phyloP scores from a whole-genome alignment of 2,329 filamentous ascomycete genomes.

The Botrytis sinoallii region DNA sequence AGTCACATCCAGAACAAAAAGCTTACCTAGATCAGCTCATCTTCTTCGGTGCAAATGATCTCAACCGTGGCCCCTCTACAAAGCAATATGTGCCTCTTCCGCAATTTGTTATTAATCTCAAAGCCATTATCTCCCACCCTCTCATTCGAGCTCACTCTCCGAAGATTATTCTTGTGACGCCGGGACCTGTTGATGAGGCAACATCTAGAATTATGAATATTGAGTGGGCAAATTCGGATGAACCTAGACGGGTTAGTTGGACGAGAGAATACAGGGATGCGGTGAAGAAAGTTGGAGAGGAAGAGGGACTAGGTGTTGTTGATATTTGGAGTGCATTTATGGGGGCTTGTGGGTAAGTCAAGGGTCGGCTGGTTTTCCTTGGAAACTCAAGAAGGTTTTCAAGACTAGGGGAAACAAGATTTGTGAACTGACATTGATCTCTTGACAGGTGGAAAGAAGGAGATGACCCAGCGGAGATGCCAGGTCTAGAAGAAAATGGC shows the following conservation, averaged over 20 bases:
- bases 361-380: too few relatives aligned
- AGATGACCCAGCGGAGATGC: neutral
- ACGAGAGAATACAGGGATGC: slow-evolving; percentile 58
- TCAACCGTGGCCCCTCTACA: slow-evolving; percentile 57
- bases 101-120: slow-evolving; percentile 69
- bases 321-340: slow-evolving; percentile 80
- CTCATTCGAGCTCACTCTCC: slow-evolving; percentile 65
- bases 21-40: slow-evolving; percentile 41
- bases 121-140: slow-evolving; percentile 68
- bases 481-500: slow-evolving; percentile 1
- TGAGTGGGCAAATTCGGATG: slow-evolving; percentile 45
- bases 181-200: slow-evolving; percentile 81
- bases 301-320: slow-evolving; percentile 54
- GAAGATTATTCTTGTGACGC: slow-evolving; percentile 72
- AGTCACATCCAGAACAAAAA: neutral
- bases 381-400: neutral
- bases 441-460: slow-evolving; percentile 5
- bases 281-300: slow-evolving; percentile 53
- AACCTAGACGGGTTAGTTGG: slow-evolving; percentile 41
- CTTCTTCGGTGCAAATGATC: slow-evolving; percentile 88
- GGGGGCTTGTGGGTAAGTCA: slow-evolving; percentile 44
- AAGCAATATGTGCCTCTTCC: slow-evolving; percentile 73
- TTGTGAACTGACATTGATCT: neutral
- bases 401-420: too few relatives aligned
- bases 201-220: slow-evolving; percentile 39